Evolutionary conservation across 768 basidiomycete species (phyloP), one percentile per base, ranked within the genome.

Genomic region (Amanita exitialis): DNA sequence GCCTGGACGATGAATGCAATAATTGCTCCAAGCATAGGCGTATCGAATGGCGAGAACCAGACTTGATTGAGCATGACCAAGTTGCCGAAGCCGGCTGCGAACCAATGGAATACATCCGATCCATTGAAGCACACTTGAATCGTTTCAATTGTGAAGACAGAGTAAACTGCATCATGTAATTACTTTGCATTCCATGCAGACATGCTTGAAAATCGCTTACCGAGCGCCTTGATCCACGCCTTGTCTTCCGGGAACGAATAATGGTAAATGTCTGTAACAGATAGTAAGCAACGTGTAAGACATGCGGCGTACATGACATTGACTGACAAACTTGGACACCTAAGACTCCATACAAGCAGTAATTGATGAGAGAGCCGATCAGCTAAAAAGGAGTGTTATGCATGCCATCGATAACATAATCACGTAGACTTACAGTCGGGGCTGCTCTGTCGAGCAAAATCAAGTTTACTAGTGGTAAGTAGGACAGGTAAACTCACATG

Each of bases 101-200:
- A 57, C 56, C 54, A 57, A 16, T 54, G 25, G 39, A 47, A 57
- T 39, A 53, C 51, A 28, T 57, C 56, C 13, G 46, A 41, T 12
- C 38, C 51, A 42, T 52, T 52, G 18, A 57, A 34, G 25, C 28
- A 41, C 8, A 48, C 52, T 20, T 53, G 50, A 10, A 57, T 47
- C 15, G 47, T 52, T 28, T 57, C 56, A 36, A 50, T 47, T 1
- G 52, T 42, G n/a, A 52, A 15, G 4, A 46, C 27, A 21, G 47
- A 44, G 34, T 55, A 57, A 16, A 57, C 56, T 44, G 39, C 3
- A 18, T 7, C 23, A 13, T 13, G 21, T 57, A 47, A 28, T 13
- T 18, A 18, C 10, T 8, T 38, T 3, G 16, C 18, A n/a, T n/a
- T 16, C 6, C 16, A 16, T 7, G 7, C 37, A 20, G 16, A 38